Evolutionary conservation across 1,284 basidiomycete species (phyloP), one percentile per base, ranked within the genome.

Genomic region (Puccinia triticina): DNA sequence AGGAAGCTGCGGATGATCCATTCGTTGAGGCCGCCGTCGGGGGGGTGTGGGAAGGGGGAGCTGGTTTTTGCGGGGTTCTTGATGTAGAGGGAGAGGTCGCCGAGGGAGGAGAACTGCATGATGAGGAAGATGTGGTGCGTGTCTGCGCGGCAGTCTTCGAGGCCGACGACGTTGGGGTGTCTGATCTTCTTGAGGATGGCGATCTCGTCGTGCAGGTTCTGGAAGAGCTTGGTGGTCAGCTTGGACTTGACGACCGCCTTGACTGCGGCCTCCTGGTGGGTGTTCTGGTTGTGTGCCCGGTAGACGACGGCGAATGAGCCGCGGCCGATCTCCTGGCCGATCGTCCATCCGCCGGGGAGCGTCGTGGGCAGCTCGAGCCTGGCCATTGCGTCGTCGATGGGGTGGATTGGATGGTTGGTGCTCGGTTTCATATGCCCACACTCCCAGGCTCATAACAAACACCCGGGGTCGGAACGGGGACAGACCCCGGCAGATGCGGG

Each of bases 301-400:
- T 95, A 96, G 55, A 99, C 96, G 0, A 93, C 96, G 43, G 96
- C 96, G 88, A 99, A 99, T 86, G 93, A 95, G 50, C 96, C 96
- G 80, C 89, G 87, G 23, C 90, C 90, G 80, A 91, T 90, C 87
- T 91, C 90, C 34, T 87, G 85, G 1, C 88, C 88, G 48, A 91
- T 86, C 57, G 88, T 85, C 86, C 90, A 90, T 83, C 89, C 88
- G 61, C 90, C 90, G 84, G 86, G 85, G 50, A 78, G 50, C 29
- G 57, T 67, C 18, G 55, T 32, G 67, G 77, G 77, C n/a, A 80
- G 40, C 37, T 71, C 69, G 43, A 21, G 23, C n/a, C n/a, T n/a
- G n/a, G n/a, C n/a, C n/a, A n/a, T n/a, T n/a, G n/a, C n/a, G n/a
- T n/a, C n/a, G n/a, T 61, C 29, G 59, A 26, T n/a, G 59, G 32